Conservation (phyloP, 2,329 filamentous ascomycete species). For the Fusarium burgessii region DNA sequence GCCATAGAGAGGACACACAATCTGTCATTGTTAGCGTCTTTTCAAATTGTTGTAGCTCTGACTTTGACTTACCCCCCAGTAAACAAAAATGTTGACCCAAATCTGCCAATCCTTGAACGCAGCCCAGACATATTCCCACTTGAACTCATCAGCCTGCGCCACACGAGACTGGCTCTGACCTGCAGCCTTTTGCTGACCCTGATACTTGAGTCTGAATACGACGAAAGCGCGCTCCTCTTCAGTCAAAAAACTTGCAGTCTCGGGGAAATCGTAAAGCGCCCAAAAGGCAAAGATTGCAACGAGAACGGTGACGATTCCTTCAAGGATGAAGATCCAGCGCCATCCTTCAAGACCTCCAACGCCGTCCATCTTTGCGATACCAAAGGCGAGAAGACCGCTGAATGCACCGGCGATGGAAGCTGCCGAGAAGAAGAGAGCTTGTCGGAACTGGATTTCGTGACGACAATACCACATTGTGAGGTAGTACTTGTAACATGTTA, state of each 20-base stretch:
- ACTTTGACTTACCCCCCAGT: constrained; percentile 67
- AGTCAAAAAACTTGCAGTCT: constrained; percentile 79
- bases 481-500: constrained; percentile 56
- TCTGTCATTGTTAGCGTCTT: constrained; percentile 46
- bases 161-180: constrained; percentile 47
- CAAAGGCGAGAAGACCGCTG: constrained; percentile 77
- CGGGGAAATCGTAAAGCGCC: constrained; percentile 83
- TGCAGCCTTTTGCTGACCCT: constrained; percentile 57
- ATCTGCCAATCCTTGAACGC: constrained; percentile 87
- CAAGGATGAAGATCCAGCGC: constrained; percentile 76
- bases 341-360: constrained; percentile 69
- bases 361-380: constrained; percentile 76
- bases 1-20: constrained; percentile 67
- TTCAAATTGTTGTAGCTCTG: accelerated
- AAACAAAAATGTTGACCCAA: constrained; percentile 69
- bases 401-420: constrained; percentile 84
- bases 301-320: constrained; percentile 76
- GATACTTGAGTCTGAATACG: constrained; percentile 75
- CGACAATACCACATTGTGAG: constrained; percentile 70
- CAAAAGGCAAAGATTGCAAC: constrained; percentile 76
- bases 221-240: constrained; percentile 78
- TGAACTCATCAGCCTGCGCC: constrained; percentile 79
- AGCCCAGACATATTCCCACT: constrained; percentile 78
- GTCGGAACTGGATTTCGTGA: constrained; percentile 66
- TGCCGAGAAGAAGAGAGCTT: constrained; percentile 84